Percentiles rank a stretch among this genome's conserved stretches.
Conservation (phyloP, 75 land plant genomes). For the Pinus taeda region DNA sequence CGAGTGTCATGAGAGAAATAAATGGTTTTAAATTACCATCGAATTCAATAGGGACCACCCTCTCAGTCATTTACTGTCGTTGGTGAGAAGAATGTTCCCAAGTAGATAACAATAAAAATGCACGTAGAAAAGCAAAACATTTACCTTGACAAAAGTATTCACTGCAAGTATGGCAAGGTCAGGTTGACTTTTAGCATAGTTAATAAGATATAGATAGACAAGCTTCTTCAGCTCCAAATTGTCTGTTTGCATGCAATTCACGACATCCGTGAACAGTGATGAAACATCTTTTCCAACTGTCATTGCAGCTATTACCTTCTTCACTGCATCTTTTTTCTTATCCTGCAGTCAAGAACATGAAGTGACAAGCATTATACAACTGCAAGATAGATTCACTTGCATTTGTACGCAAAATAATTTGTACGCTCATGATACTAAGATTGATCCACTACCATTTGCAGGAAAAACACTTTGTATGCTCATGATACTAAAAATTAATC, state of each 20-base stretch:
- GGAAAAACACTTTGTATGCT: no score
- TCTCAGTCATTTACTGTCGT: background rate
- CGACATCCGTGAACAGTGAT: constrained; percentile 98
- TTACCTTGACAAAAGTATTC: constrained; percentile 98
- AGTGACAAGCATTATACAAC: no score
- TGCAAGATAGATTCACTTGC: no score
- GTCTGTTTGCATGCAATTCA: constrained; percentile 99
- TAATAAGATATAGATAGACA: constrained; percentile 98
- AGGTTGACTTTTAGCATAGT: constrained; percentile 99
- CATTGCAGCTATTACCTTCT: constrained; percentile 99
- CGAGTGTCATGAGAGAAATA: background rate
- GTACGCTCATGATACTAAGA: no score
- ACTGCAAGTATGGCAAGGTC: constrained; percentile 99
- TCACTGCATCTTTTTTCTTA: constrained; percentile 99
- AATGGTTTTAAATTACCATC: background rate
- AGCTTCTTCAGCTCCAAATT: constrained; percentile 98
- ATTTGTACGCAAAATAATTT: no score
- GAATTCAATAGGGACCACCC: background rate
- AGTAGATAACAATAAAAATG: background rate
- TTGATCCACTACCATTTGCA: no score
- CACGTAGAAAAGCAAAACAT: background rate
- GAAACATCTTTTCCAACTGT: constrained; percentile 99
- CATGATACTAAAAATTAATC: no score
- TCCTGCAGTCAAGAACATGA: constrained; percentile 53
- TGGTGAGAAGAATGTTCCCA: background rate